A percentile compares a stretch with the other conserved stretches of the same genome.
Evolutionary conservation across 2,329 filamentous ascomycete species (phyloP).

Genomic region (Aspergillus phoenicis): DNA sequence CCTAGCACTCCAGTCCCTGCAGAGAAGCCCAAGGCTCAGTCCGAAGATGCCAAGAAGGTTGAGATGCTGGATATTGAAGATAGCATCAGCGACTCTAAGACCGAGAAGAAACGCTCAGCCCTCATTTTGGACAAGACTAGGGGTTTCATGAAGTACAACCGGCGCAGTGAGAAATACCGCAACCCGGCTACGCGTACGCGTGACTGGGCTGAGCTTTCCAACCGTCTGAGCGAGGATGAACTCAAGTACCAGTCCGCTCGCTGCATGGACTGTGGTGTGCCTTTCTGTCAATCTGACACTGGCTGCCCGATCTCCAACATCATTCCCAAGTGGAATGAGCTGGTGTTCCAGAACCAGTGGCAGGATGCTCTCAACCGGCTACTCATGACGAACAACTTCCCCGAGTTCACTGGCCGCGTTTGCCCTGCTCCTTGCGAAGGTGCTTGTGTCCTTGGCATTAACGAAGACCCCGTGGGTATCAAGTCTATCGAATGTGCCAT

Average conservation of each 20-base stretch:
- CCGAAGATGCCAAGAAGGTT: constrained; percentile 63
- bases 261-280: constrained; percentile 98
- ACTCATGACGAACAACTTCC: constrained; percentile 97
- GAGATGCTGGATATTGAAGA: constrained; percentile 87
- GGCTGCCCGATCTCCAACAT: constrained; percentile 97
- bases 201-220: constrained; percentile 90
- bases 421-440: constrained; percentile 96
- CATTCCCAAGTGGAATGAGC: constrained; percentile 94
- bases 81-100: constrained; percentile 78
- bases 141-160: constrained; percentile 96
- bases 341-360: constrained; percentile 78
- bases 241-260: constrained; percentile 95
- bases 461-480: constrained; percentile 95
- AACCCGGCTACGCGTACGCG: constrained; percentile 79
- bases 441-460: constrained; percentile 93
- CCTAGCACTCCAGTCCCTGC: constrained; percentile 60
- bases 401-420: constrained; percentile 95
- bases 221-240: constrained; percentile 87
- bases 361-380: constrained; percentile 87
- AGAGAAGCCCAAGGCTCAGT: constrained; percentile 61
- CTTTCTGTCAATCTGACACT: constrained; percentile 95
- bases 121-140: constrained; percentile 96
- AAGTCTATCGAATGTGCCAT: constrained; percentile 98
- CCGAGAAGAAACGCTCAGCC: constrained; percentile 86
- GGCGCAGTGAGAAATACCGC: constrained; percentile 90